These are phyloP conservation scores for Zygnema circumcarinatum DNA, from an alignment of 139 green algal genomes.

Conservation along the genomic window DNA sequence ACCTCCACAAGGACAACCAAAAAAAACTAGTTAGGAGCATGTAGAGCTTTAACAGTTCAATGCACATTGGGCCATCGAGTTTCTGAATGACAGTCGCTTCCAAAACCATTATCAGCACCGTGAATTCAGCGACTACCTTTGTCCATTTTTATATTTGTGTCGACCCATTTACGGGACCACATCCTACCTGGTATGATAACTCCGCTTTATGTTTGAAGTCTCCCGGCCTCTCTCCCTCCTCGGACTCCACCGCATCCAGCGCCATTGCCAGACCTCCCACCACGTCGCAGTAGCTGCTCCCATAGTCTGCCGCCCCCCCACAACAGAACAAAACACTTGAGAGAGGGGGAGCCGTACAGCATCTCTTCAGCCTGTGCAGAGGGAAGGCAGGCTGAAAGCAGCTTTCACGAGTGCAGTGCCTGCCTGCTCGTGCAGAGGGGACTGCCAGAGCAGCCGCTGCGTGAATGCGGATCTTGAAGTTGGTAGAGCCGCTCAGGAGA, in stretches of 20 bases:
- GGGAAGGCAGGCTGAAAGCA: neutral
- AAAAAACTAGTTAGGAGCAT: too few species aligned
- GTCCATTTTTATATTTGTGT: too few species aligned
- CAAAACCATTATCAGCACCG: too few species aligned
- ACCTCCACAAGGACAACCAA: too few species aligned
- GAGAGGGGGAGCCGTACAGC: neutral
- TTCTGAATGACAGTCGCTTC: too few species aligned
- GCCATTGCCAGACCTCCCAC: neutral
- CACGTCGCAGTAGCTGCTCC: neutral
- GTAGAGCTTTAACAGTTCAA: too few species aligned
- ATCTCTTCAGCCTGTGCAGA: neutral
- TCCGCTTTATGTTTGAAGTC: constrained; percentile 22
- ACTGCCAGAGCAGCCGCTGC: constrained; percentile 24
- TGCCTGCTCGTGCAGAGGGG: constrained; percentile 18
- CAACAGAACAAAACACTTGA: constrained; percentile 13
- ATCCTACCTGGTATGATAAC: constrained; percentile 18
- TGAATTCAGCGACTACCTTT: too few species aligned
- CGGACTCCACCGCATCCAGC: neutral
- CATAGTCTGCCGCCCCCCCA: constrained; percentile 24
- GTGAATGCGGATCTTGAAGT: constrained; percentile 44
- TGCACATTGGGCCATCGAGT: too few species aligned
- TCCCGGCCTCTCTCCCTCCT: neutral
- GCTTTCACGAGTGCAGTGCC: constrained; percentile 18
- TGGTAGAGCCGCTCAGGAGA: constrained; percentile 1
- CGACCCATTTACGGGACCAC: too few species aligned